These are phyloP conservation scores for Niebla homalea DNA, from an alignment of 495 filamentous ascomycete genomes.

Conservation along the genomic window DNA sequence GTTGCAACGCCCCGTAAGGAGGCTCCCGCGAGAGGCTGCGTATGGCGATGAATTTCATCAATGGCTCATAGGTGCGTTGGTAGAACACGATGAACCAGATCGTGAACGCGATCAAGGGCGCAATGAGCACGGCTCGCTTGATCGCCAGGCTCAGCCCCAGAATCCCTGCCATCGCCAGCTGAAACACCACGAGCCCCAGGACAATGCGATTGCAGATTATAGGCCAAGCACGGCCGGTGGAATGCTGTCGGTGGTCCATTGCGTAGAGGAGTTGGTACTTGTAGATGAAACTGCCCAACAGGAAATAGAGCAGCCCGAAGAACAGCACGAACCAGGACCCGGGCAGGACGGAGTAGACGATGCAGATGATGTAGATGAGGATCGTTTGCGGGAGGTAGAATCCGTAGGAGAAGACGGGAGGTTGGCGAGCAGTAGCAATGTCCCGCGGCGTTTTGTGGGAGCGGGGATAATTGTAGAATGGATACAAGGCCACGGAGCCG, in stretches of 20 bases:
- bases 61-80: slow-evolving; percentile 58
- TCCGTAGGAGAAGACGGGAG: slow-evolving; percentile 86
- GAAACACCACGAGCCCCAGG: slow-evolving; percentile 72
- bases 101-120: slow-evolving; percentile 63
- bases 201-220: slow-evolving; percentile 88
- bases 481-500: slow-evolving; percentile 73
- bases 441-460: slow-evolving; percentile 84
- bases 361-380: slow-evolving; percentile 82
- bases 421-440: slow-evolving; percentile 68
- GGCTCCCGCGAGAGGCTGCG: slow-evolving; percentile 54
- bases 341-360: slow-evolving; percentile 84
- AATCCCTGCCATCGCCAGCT: slow-evolving; percentile 79
- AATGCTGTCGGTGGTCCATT: slow-evolving; percentile 94
- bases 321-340: slow-evolving; percentile 69
- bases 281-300: slow-evolving; percentile 83
- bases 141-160: slow-evolving; percentile 64
- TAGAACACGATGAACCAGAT: slow-evolving; percentile 79
- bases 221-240: slow-evolving; percentile 84
- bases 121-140: slow-evolving; percentile 52
- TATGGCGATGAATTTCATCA: slow-evolving; percentile 86
- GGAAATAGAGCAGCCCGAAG: slow-evolving; percentile 78
- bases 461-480: slow-evolving; percentile 47
- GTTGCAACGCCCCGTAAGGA: slow-evolving; percentile 23
- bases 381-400: slow-evolving; percentile 89
- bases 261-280: slow-evolving; percentile 97